Evolutionary conservation across 2,329 filamentous ascomycete species (phyloP).

Genomic region (Teratosphaeria zuluensis): DNA sequence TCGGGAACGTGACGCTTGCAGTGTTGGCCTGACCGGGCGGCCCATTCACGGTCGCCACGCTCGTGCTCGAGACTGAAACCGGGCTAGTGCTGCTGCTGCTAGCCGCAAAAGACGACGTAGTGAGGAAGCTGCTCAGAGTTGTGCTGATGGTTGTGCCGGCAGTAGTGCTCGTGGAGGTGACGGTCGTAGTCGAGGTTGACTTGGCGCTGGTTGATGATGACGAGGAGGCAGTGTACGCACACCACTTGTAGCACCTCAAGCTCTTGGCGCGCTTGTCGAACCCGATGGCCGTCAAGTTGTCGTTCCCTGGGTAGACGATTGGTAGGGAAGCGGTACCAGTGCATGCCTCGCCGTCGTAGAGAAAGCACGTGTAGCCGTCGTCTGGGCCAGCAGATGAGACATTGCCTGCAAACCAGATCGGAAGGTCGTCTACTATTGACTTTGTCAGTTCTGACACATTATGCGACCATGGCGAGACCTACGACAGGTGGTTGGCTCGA

Average conservation of each 20-base stretch:
- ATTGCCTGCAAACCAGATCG: slow-evolving; percentile 6
- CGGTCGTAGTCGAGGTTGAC: slow-evolving; percentile 1
- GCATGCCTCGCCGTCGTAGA: slow-evolving; percentile 8
- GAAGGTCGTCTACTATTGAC: slow-evolving; percentile 1
- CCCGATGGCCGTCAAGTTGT: slow-evolving; percentile 5
- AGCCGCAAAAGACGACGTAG: neutral
- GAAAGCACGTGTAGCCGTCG: slow-evolving; percentile 8
- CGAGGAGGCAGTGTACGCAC: slow-evolving; percentile 2
- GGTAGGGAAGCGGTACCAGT: slow-evolving; percentile 5
- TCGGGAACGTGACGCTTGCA: neutral
- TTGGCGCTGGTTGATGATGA: neutral
- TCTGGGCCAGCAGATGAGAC: slow-evolving; percentile 11
- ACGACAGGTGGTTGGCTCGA: slow-evolving; percentile 5
- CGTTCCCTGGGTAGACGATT: slow-evolving; percentile 9
- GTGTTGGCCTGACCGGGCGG: neutral
- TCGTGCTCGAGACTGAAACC: neutral
- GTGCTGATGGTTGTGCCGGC: neutral
- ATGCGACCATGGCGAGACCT: neutral
- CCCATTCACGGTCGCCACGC: neutral
- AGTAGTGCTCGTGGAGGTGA: neutral
- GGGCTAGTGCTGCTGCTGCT: neutral
- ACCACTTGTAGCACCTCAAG: slow-evolving; percentile 10
- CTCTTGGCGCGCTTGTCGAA: slow-evolving; percentile 10
- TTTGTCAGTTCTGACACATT: neutral
- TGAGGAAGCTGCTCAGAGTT: neutral